Evolutionary conservation across 768 basidiomycete genomes (phyloP), one percentile per base, ranked within the genome.

Genomic region (Mycena indigotica): DNA sequence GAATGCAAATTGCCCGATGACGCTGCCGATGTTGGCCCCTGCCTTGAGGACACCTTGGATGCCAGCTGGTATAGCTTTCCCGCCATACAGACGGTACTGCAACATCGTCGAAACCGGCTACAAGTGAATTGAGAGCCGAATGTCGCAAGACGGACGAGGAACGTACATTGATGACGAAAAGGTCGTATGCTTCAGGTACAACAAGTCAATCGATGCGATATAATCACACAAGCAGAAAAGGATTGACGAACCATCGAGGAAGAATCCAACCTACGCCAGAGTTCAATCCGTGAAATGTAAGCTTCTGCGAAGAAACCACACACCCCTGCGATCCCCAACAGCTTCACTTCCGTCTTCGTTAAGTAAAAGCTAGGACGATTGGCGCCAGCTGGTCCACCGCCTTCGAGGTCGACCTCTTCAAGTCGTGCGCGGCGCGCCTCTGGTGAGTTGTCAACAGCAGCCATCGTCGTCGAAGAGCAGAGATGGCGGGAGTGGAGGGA

Each of bases 21-120:
- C 84, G 57, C 79, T 80, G 2, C 84, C 85, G 35, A 86, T 84
- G 67, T 86, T 85, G 4, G 84, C 84, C 8, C 74, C 66, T 3
- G 84, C 84, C 64, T 86, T 86, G 57, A 86, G 54, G 46, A 85
- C 72, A 26, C 84, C 85, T 65, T 83, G 69, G 3, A 81, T 73
- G 53, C 78, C 76, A 3, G 72, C 57, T 0, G 84, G 84, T 26
- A 85, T 75, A 17, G 68, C 63, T 0, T 64, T 50, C 5, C 80
- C 80, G 28, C 70, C 74, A 57, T 84, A 85, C 16, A 84, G 69
- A 29, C 82, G 77, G 17, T 60, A 60, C 35, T 60, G 59, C 0
- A 60, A 38, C 59, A 60, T 60, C 21, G 59, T 60, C 1, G 59
- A 29, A 8, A 60, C 59, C 21, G 59, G 59, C 58, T 60, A 26